Base-by-base conservation (phyloP, 2,329 filamentous ascomycete species). In the Cytospora piceae region DNA sequence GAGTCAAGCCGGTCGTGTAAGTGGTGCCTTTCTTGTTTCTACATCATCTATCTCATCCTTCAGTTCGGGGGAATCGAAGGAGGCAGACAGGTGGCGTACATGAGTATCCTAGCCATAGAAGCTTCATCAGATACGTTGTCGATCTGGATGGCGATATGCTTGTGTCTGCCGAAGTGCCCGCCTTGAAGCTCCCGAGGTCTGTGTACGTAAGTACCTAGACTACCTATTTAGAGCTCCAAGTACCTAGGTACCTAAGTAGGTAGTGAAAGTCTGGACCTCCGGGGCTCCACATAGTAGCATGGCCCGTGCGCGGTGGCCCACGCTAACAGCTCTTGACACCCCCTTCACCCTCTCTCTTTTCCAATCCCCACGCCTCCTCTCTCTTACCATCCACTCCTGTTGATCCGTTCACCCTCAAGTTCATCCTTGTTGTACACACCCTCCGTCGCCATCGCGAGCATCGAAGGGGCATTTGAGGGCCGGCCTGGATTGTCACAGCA, bases 371-470 rank as follows among this genome's bases (percentile, higher is more conserved):
- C 55, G 55, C 60, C 56, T 54, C 56, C 53, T 56, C 60, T 56
- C 53, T 63, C 52, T 53, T 56, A 17, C 56, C 60, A 63, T 52
- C 60, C 60, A 51, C 61, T 57, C 61, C 42, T 27, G 53, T 63
- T 57, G 61, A 57, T 63, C 61, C 61, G 53, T 55, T 55, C 53
- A 55, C 53, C 53, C 51, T 63, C 53, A 63, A 49, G 46, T 24
- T 9, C 46, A 49, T 49, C 53, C 61, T 63, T 57, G 53, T 63
- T 57, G 61, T 42, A 54, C 29, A 32, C 61, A 37, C 46, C 46
- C 46, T 49, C n/a, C 46, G 24, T 22, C 46, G 46, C 46, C 46
- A 49, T 49, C 46, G 46, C 46, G 46, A 49, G 46, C 46, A 49
- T 49, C 42, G 42, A 49, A 49, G 42, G 42, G 42, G 29, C 52